Conservation (phyloP, 495 filamentous ascomycete species). For the Trichoderma reesei region DNA sequence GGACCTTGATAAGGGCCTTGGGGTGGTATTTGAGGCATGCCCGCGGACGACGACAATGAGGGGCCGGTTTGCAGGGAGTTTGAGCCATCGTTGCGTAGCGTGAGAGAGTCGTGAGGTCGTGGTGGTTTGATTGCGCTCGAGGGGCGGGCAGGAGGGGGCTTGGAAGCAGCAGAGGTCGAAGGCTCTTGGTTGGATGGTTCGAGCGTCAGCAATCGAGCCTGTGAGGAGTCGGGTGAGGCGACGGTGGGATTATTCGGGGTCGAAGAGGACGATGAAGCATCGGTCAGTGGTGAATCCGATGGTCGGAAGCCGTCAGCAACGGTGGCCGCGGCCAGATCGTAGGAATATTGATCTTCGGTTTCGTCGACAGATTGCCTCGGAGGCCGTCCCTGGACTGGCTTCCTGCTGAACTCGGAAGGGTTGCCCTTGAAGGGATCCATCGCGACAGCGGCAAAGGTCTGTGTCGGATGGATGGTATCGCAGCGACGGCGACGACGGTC, state of each 20-base stretch:
- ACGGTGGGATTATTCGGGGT: not conserved
- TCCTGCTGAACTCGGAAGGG: constrained; percentile 25
- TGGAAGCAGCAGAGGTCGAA: not conserved
- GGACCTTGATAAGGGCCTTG: constrained; percentile 54
- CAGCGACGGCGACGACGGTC: not conserved
- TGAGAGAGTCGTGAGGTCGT: constrained; percentile 28
- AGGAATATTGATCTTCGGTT: constrained; percentile 22
- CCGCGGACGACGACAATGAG: constrained; percentile 15
- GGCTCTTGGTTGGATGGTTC: not conserved
- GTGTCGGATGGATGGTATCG: not conserved
- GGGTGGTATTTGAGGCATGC: constrained; percentile 29
- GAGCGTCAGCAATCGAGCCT: not conserved
- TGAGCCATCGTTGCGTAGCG: constrained; percentile 32
- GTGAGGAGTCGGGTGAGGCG: not conserved
- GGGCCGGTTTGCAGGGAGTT: constrained; percentile 18
- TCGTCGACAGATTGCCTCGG: constrained; percentile 17
- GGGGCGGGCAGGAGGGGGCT: constrained; percentile 18
- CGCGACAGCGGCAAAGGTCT: constrained; percentile 4
- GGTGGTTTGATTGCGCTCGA: constrained; percentile 40
- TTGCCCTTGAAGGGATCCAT: constrained; percentile 31
- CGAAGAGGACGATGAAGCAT: not conserved
- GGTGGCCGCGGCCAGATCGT: constrained; percentile 30
- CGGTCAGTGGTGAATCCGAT: not conserved
- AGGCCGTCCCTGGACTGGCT: constrained; percentile 27
- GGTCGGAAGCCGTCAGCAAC: constrained; percentile 38